Percentiles rank a stretch among this genome's conserved stretches.
phyloP scores from a whole-genome alignment of 2,329 filamentous ascomycete species.

The Claviceps purpurea region DNA sequence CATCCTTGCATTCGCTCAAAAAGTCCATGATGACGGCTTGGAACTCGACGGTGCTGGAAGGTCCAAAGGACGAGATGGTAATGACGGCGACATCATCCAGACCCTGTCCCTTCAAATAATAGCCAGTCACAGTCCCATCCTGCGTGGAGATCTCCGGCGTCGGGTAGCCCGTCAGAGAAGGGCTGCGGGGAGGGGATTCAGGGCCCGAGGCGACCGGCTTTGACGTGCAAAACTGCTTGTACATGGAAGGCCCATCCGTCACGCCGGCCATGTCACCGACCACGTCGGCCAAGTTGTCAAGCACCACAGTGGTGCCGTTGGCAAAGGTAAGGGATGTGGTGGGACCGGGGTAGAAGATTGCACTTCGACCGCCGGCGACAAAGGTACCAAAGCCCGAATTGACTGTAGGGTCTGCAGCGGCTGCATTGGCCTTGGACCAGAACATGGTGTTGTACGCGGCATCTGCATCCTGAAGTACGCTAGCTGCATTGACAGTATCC shows the following conservation, averaged over 20 bases:
- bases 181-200: neutral
- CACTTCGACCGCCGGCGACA: slow-evolving; percentile 15
- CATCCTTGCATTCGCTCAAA: slow-evolving; percentile 23
- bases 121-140: slow-evolving; percentile 14
- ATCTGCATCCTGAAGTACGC: slow-evolving; percentile 14
- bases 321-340: slow-evolving; percentile 23
- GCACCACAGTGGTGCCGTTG: slow-evolving; percentile 19
- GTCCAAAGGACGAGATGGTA: slow-evolving; percentile 13
- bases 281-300: slow-evolving; percentile 19
- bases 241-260: slow-evolving; percentile 20
- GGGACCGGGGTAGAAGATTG: slow-evolving; percentile 16
- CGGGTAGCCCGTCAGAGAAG: slow-evolving; percentile 14
- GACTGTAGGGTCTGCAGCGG: neutral
- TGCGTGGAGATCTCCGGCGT: slow-evolving; percentile 15
- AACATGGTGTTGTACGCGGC: slow-evolving; percentile 27
- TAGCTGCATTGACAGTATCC: slow-evolving; percentile 10
- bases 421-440: slow-evolving; percentile 12
- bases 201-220: neutral
- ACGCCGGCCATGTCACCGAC: slow-evolving; percentile 17
- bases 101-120: slow-evolving; percentile 21
- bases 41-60: slow-evolving; percentile 18
- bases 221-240: slow-evolving; percentile 19
- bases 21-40: slow-evolving; percentile 21
- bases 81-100: slow-evolving; percentile 22
- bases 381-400: slow-evolving; percentile 16